phyloP scores from a whole-genome alignment of 1,284 basidiomycete genomes.

The Boletus smithii region DNA sequence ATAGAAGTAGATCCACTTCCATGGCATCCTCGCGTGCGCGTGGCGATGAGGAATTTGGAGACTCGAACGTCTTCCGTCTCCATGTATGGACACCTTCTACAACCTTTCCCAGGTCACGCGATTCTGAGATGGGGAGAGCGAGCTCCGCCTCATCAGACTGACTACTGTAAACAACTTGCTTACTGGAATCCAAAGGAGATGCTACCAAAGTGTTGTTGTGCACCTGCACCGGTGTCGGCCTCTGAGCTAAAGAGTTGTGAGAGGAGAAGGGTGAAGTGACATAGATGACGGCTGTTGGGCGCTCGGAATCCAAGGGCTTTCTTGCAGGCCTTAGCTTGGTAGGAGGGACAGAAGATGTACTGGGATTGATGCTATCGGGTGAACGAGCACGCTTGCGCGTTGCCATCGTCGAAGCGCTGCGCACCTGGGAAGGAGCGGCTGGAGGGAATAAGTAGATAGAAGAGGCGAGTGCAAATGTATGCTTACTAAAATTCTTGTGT shows the following conservation, averaged over 20 bases:
- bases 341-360: conserved; percentile 1
- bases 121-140: conserved; percentile 29
- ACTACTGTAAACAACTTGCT: conserved; percentile 57
- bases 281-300: conserved; percentile 3
- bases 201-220: conserved; percentile 1
- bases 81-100: conserved; percentile 42
- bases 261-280: conserved; percentile 15
- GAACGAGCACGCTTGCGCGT: conserved; percentile 32
- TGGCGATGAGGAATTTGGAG: conserved; percentile 6
- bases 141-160: conserved; percentile 66
- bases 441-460: conserved; percentile 8
- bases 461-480: not conserved
- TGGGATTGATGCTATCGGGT: conserved; percentile 14
- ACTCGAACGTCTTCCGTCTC: conserved; percentile 34
- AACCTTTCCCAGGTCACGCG: conserved; percentile 31
- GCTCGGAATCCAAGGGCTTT: conserved; percentile 8
- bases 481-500: conserved; percentile 12
- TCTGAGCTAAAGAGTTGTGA: conserved; percentile 6
- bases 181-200: conserved; percentile 25
- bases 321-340: conserved; percentile 16
- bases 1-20: conserved; percentile 26
- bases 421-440: conserved; percentile 13
- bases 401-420: conserved; percentile 11
- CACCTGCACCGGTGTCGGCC: not conserved
- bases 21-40: conserved; percentile 15